Base-by-base conservation (phyloP, 495 filamentous ascomycete genomes). In the Polyplosphaeria fusca region DNA sequence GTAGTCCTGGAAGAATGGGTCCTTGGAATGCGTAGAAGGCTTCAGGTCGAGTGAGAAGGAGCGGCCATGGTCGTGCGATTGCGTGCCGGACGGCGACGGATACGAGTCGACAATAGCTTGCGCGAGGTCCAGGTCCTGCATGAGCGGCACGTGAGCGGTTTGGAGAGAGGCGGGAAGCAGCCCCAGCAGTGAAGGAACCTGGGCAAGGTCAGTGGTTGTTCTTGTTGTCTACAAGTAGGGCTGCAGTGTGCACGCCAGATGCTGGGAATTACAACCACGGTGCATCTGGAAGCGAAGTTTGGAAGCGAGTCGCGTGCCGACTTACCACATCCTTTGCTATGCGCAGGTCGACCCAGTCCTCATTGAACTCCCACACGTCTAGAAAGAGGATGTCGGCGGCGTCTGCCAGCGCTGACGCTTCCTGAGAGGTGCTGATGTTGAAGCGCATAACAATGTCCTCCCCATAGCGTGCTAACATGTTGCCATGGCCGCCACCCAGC, bases 371-470 rank as follows among this genome's bases (percentile, higher is more conserved):
- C 93, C 93, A 98, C 2, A 96, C 82, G 68, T 98, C 93, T 5
- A 97, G 71, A 58, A 91, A 82, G 26, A 96, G 79, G 35, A 85
- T 82, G 41, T 87, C 79, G 7, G 85, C 74, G 14, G 89, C 93
- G 52, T 86, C 77, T 11, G 85, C 81, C 53, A 98, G 74, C 2
- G 86, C 84, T 40, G 74, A 73, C 47, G 88, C 87, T 61, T 98
- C 88, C 23, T 83, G 78, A 11, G 75, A 64, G 41, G 81, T 82
- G 51, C 77, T 83, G 53, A 95, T 71, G 65, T 87, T 88, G 78
- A 96, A 96, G 14, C 93, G 84, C 32, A 96, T 73, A 13, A 98
- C 92, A 14, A 96, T 77, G 68, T 96, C 86, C 39, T 84, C 80
- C 41, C 81, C 83, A 68, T 96, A 96, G 55, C 82, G 79, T 26